Evolutionary conservation across 2,329 filamentous ascomycete genomes (phyloP).

Genomic region (Paecilomyces fulvus): DNA sequence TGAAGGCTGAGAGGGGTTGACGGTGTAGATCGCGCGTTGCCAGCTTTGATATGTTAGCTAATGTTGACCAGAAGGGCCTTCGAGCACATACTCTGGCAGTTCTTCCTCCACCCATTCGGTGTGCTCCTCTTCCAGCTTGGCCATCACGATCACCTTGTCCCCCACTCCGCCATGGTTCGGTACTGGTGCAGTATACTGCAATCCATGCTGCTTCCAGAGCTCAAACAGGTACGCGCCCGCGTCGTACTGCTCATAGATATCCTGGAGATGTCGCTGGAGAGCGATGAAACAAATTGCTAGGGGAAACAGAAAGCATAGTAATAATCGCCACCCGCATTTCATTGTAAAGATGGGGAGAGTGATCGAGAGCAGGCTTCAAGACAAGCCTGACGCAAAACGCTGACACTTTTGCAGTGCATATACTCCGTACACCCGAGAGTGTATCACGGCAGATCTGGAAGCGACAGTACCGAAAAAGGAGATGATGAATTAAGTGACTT

Average conservation of each 20-base stretch:
- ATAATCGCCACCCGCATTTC: conserved; percentile 22
- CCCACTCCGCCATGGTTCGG: conserved; percentile 7
- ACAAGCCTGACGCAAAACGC: not conserved
- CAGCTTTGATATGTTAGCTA: conserved; percentile 23
- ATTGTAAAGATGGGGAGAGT: conserved; percentile 11
- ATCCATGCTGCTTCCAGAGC: conserved; percentile 8
- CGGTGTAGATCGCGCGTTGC: conserved; percentile 39
- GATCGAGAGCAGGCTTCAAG: not conserved
- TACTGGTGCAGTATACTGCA: not conserved
- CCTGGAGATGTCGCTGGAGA: conserved; percentile 23
- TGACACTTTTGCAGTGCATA: not conserved
- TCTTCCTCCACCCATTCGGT: conserved; percentile 38
- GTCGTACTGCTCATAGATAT: conserved; percentile 27
- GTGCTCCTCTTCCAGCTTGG: conserved; percentile 35
- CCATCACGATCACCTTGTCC: conserved; percentile 39
- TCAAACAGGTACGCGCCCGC: conserved; percentile 26
- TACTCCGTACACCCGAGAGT: not conserved
- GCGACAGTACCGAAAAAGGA: not conserved
- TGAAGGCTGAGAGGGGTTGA: conserved; percentile 24
- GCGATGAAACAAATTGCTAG: conserved; percentile 21
- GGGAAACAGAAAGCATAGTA: conserved; percentile 15
- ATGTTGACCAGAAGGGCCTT: not conserved
- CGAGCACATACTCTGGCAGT: conserved; percentile 34
- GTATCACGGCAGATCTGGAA: not conserved
- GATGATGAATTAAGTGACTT: not conserved